These are phyloP conservation scores for Smallanthus sonchifolius DNA, from an alignment of 129 eudicot genomes.

Conservation along the genomic window DNA sequence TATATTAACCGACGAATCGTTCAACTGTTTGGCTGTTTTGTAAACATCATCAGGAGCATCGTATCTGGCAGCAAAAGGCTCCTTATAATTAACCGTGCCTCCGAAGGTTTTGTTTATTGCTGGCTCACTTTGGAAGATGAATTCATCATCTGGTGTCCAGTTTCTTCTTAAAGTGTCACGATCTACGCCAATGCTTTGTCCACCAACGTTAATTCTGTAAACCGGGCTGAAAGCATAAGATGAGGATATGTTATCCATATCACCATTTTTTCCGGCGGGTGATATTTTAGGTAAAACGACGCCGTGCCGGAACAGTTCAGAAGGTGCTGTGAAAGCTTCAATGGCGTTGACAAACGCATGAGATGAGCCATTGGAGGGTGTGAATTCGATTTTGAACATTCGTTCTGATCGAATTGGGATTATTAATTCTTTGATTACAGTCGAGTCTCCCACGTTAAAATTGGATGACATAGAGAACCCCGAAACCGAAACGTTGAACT, in stretches of 20 bases:
- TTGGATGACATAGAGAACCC: slow-evolving; percentile 33
- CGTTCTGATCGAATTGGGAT: slow-evolving; percentile 14
- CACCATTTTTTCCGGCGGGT: background rate
- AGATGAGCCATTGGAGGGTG: slow-evolving; percentile 21
- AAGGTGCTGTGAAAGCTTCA: slow-evolving; percentile 45
- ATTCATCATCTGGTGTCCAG: slow-evolving; percentile 51
- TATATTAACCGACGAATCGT: slow-evolving; percentile 14
- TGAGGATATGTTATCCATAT: background rate
- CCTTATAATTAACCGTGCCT: background rate
- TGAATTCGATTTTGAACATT: slow-evolving; percentile 26
- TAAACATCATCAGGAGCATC: slow-evolving; percentile 54
- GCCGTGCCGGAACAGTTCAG: slow-evolving; percentile 7
- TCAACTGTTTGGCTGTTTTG: slow-evolving; percentile 41
- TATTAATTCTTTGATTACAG: slow-evolving; percentile 39
- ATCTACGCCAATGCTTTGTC: background rate
- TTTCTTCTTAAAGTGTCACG: slow-evolving; percentile 43
- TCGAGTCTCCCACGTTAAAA: slow-evolving; percentile 22
- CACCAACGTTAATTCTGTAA: slow-evolving; percentile 64
- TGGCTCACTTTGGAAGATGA: background rate
- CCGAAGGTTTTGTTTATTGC: background rate
- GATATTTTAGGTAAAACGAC: background rate
- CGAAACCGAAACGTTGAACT: slow-evolving; percentile 44
- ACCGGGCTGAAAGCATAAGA: slow-evolving; percentile 26
- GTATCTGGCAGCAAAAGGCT: background rate
- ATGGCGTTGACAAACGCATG: slow-evolving; percentile 56